phyloP scores from a whole-genome alignment of 495 filamentous ascomycete genomes.

The Schizothecium vesticola region DNA sequence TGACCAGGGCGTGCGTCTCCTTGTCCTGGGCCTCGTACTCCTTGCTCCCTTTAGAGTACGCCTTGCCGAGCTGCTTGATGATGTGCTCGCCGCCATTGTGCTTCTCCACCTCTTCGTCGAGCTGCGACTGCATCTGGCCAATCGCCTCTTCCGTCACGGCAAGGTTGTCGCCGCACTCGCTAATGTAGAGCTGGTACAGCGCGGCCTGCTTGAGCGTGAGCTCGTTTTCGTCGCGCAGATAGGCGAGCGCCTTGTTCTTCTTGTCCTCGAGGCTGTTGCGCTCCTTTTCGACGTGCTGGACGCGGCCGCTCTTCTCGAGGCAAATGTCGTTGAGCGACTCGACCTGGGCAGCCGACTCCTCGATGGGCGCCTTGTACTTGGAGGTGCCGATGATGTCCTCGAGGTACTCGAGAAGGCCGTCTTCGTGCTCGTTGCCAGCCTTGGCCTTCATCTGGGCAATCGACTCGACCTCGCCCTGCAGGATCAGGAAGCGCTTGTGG shows the following conservation, averaged over 20 bases:
- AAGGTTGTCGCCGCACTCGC: slow-evolving; percentile 81
- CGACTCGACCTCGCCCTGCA: slow-evolving; percentile 96
- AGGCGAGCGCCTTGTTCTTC: slow-evolving; percentile 89
- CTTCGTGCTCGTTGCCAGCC: slow-evolving; percentile 87
- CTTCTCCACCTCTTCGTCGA: slow-evolving; percentile 85
- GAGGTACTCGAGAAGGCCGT: slow-evolving; percentile 91
- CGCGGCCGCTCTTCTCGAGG: slow-evolving; percentile 84
- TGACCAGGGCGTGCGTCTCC: slow-evolving; percentile 68
- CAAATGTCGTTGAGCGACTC: slow-evolving; percentile 93
- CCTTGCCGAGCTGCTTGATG: slow-evolving; percentile 83
- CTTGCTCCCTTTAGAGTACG: slow-evolving; percentile 72
- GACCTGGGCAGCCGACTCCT: slow-evolving; percentile 82
- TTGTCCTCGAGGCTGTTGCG: slow-evolving; percentile 87
- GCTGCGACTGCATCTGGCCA: slow-evolving; percentile 77
- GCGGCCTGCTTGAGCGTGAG: slow-evolving; percentile 80
- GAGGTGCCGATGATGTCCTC: slow-evolving; percentile 98
- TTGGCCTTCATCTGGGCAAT: slow-evolving; percentile 99
- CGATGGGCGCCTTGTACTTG: slow-evolving; percentile 94
- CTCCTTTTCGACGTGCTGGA: slow-evolving; percentile 98
- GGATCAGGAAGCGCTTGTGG: slow-evolving; percentile 95
- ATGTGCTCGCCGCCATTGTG: slow-evolving; percentile 85
- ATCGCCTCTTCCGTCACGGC: slow-evolving; percentile 87
- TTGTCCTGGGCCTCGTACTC: slow-evolving; percentile 82
- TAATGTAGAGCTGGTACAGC: slow-evolving; percentile 84
- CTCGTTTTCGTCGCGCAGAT: slow-evolving; percentile 89